phyloP scores from a whole-genome alignment of 257 asterid species.

The Solanum bulbocastanum region DNA sequence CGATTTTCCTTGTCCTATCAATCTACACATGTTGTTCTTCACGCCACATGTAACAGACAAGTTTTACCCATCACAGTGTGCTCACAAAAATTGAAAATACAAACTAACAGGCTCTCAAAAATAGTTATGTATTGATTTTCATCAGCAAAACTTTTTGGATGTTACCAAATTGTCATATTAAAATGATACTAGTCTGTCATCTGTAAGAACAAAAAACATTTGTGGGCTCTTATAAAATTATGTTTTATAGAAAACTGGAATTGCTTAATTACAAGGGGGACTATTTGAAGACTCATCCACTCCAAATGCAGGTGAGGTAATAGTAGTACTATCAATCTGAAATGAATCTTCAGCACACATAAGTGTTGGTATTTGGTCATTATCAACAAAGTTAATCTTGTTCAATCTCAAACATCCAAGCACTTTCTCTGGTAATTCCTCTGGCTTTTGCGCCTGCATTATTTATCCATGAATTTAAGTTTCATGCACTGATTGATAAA shows the following conservation, averaged over 20 bases:
- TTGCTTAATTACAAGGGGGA: neutral
- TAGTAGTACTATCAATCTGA: neutral
- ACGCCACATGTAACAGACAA: neutral
- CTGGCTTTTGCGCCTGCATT: conserved; percentile 69
- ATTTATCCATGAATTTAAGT: neutral
- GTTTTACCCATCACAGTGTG: neutral
- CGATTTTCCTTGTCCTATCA: neutral
- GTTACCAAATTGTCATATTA: neutral
- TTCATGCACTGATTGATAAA: neutral
- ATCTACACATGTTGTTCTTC: neutral
- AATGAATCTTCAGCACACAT: conserved; percentile 19
- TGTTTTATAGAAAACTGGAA: neutral
- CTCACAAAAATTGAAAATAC: neutral
- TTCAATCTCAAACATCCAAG: conserved; percentile 68
- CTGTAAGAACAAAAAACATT: neutral
- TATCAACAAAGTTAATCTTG: conserved; percentile 64
- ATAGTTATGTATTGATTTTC: neutral
- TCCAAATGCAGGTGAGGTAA: neutral
- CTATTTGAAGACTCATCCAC: neutral
- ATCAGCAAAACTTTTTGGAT: neutral
- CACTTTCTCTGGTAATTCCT: conserved; percentile 76
- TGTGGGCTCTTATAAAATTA: neutral
- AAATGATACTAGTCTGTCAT: neutral
- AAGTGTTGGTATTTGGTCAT: conserved; percentile 63
- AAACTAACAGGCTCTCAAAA: neutral